These are phyloP conservation scores for Plasmodium sp. DNA, from an alignment of 169 alveolate genomes.

Conservation along the genomic window DNA sequence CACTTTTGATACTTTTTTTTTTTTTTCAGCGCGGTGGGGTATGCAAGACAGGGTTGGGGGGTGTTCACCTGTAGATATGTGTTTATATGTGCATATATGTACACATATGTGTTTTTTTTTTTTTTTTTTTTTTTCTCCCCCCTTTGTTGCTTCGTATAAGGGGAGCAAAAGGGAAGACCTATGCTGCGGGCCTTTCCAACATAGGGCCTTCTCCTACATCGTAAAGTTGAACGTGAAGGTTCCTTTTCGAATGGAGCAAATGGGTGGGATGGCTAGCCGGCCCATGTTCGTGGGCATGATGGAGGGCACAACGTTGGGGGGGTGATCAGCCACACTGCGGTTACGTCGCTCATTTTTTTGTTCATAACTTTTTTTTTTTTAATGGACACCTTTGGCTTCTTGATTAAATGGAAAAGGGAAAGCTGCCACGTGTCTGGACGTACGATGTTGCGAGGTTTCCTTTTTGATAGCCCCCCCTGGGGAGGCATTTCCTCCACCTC, in stretches of 20 bases:
- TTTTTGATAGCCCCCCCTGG: neutral
- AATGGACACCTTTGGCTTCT: neutral
- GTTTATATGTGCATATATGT: neutral
- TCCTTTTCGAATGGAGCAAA: neutral
- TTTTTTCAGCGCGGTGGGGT: neutral
- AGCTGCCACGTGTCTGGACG: neutral
- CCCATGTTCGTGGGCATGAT: neutral
- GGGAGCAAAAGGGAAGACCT: neutral
- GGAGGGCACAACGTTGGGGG: neutral
- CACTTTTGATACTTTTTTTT: neutral
- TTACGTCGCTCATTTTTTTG: neutral
- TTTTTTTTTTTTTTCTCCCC: neutral
- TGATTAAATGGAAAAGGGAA: neutral
- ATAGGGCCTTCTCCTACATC: neutral
- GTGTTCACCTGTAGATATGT: neutral
- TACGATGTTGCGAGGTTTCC: neutral
- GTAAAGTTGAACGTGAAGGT: neutral
- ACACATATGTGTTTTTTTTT: neutral
- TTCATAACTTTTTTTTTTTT: too few relatives aligned
- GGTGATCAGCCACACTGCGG: neutral
- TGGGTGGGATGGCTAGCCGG: neutral
- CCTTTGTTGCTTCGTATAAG: neutral
- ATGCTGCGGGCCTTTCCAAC: neutral
- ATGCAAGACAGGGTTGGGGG: neutral
- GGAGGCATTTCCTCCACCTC: neutral